Percentiles rank a stretch among this genome's conserved stretches.
These are phyloP conservation scores for Pythium periplocum DNA, from an alignment of 352 stramenopile genomes.

Conservation along the genomic window DNA sequence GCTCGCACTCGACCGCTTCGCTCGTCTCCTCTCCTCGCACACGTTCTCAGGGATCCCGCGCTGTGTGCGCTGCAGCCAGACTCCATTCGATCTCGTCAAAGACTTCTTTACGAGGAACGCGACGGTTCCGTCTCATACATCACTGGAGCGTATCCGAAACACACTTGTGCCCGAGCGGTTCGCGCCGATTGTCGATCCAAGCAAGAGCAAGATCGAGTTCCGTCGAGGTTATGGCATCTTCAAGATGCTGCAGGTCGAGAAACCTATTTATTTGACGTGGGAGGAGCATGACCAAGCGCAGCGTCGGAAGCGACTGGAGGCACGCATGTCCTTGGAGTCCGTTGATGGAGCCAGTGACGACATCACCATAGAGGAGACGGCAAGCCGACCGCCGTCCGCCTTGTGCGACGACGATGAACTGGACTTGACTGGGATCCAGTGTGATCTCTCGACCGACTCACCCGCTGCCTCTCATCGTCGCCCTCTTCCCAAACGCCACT, in stretches of 20 bases:
- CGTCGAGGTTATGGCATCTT: conserved; percentile 48
- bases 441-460: conserved; percentile 5
- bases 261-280: conserved; percentile 41
- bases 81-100: conserved; percentile 48
- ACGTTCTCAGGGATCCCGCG: conserved; percentile 77
- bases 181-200: conserved; percentile 54
- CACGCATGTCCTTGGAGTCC: conserved; percentile 1
- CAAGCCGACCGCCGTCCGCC: background rate
- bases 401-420: background rate
- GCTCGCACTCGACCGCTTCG: conserved; percentile 46
- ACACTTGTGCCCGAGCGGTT: conserved; percentile 40
- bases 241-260: conserved; percentile 64
- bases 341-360: too few species aligned
- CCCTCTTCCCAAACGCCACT: conserved; percentile 3
- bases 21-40: conserved; percentile 47
- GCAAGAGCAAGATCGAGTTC: conserved; percentile 79
- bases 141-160: conserved; percentile 22
- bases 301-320: conserved; percentile 12
- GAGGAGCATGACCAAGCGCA: conserved; percentile 23
- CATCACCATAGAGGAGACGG: too few species aligned
- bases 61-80: conserved; percentile 51
- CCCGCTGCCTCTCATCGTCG: too few species aligned
- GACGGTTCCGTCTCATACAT: conserved; percentile 18
- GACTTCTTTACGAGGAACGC: conserved; percentile 58
- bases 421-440: background rate